Conservation (phyloP, 495 filamentous ascomycete species). For the Neurospora discreta region DNA sequence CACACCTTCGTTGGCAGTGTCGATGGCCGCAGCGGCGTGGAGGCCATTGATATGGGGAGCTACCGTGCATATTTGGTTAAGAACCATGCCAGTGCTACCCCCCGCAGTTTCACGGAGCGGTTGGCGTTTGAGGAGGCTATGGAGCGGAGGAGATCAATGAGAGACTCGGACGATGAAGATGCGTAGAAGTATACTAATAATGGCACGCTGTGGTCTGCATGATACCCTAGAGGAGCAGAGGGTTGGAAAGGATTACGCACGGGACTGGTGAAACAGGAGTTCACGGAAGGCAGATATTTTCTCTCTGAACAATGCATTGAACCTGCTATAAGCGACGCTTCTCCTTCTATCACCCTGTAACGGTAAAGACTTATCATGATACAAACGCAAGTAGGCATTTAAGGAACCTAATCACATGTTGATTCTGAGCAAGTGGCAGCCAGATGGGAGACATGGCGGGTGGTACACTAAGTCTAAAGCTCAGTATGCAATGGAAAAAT, state of each 20-base stretch:
- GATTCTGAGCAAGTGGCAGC: background rate
- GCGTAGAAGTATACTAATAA: background rate
- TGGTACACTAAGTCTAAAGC: background rate
- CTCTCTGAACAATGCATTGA: background rate
- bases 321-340: background rate
- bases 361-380: background rate
- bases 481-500: background rate
- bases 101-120: conserved; percentile 33
- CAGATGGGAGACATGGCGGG: background rate
- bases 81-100: conserved; percentile 15
- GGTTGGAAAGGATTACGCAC: background rate
- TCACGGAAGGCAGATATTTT: background rate
- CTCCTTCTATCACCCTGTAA: background rate
- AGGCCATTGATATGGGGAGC: conserved; percentile 26
- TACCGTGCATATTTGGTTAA: conserved; percentile 19
- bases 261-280: background rate
- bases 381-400: background rate
- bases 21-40: conserved; percentile 28
- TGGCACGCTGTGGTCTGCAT: background rate
- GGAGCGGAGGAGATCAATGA: conserved; percentile 13
- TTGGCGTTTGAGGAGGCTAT: conserved; percentile 32
- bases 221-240: background rate
- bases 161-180: background rate
- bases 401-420: background rate
- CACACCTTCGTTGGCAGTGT: conserved; percentile 35